A percentile compares a stretch with the other conserved stretches of the same genome.
phyloP scores from a whole-genome alignment of 768 basidiomycete species.

The Serendipita sp. region DNA sequence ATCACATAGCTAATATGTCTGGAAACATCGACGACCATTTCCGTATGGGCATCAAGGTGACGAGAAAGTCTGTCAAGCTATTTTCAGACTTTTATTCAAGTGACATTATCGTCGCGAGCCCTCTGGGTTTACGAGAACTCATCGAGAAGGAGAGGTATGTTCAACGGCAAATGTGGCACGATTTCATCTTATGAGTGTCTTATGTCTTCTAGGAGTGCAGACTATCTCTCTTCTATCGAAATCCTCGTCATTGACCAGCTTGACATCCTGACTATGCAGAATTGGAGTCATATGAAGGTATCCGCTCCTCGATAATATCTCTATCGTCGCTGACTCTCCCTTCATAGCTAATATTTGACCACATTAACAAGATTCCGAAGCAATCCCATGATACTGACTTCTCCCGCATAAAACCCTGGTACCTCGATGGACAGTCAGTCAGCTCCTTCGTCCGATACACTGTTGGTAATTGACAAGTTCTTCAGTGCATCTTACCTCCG shows the following conservation, averaged over 20 bases:
- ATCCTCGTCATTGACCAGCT: conserved; percentile 80
- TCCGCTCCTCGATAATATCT: background rate
- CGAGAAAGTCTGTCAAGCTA: conserved; percentile 79
- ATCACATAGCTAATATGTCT: conserved; percentile 85
- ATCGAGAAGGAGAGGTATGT: conserved; percentile 89
- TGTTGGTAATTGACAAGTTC: background rate
- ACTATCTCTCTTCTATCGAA: conserved; percentile 90
- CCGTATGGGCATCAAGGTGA: conserved; percentile 81
- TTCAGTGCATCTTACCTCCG: conserved; percentile 68
- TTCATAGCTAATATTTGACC: conserved; percentile 62
- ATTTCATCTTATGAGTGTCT: no score
- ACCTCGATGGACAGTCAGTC: conserved; percentile 81
- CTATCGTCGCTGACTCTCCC: background rate
- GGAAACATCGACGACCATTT: conserved; percentile 98
- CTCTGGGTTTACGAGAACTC: conserved; percentile 74
- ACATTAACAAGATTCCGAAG: conserved; percentile 79
- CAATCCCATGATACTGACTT: conserved; percentile 91
- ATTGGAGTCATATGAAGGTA: conserved; percentile 97
- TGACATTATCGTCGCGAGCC: conserved; percentile 79
- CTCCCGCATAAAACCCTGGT: conserved; percentile 96
- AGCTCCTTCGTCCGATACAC: conserved; percentile 2
- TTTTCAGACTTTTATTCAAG: conserved; percentile 83
- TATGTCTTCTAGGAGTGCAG: conserved; percentile 45
- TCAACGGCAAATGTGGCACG: background rate
- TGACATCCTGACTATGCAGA: conserved; percentile 92